A percentile compares a stretch with the other conserved stretches of the same genome.
These are phyloP conservation scores for Candida sp. DNA, from an alignment of 1,139 yeast genomes.

Conservation along the genomic window DNA sequence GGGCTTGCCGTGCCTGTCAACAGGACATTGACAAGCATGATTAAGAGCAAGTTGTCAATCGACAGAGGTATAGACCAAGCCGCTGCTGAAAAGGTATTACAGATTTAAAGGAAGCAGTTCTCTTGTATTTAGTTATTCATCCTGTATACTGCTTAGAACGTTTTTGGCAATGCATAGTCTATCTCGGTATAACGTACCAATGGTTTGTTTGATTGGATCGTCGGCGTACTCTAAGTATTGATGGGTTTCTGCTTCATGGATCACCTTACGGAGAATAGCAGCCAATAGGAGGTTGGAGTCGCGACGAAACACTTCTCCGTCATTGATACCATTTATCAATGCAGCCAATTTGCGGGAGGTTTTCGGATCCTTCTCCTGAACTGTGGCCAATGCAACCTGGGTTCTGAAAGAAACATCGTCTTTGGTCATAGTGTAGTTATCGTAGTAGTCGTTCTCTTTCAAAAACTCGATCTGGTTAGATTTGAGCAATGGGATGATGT, in stretches of 20 bases:
- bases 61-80: slow-evolving; percentile 32
- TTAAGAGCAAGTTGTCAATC: slow-evolving; percentile 45
- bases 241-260: slow-evolving; percentile 23
- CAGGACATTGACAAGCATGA: slow-evolving; percentile 48
- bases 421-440: slow-evolving; percentile 68
- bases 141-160: slow-evolving; percentile 1
- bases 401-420: slow-evolving; percentile 71
- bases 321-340: slow-evolving; percentile 43
- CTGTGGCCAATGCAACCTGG: slow-evolving; percentile 71
- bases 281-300: slow-evolving; percentile 31
- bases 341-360: slow-evolving; percentile 33
- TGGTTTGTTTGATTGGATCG: slow-evolving; percentile 20
- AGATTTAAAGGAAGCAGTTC: background rate
- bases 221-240: slow-evolving; percentile 19
- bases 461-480: slow-evolving; percentile 49
- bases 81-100: slow-evolving; percentile 12
- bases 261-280: slow-evolving; percentile 35
- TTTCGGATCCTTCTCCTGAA: slow-evolving; percentile 48
- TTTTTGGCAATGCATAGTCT: slow-evolving; percentile 25
- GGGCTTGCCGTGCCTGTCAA: slow-evolving; percentile 50
- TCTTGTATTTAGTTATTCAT: background rate
- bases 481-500: slow-evolving; percentile 39
- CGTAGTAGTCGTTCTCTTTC: slow-evolving; percentile 58
- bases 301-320: slow-evolving; percentile 45
- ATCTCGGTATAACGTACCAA: slow-evolving; percentile 28